Evolutionary conservation across 306 rosid genomes (phyloP).

Genomic region (Hippophae rhamnoides): DNA sequence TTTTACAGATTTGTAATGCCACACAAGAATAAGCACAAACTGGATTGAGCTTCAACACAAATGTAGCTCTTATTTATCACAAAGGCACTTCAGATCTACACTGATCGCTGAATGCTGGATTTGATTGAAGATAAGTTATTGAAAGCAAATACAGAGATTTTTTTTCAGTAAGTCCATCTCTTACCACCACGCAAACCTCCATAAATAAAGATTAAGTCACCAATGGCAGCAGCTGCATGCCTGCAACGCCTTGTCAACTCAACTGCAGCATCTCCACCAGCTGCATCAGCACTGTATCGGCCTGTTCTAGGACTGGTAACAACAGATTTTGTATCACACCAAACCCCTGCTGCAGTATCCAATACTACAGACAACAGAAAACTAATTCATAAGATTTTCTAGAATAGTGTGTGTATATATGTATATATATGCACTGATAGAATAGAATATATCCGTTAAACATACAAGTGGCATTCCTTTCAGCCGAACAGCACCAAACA

Average conservation of each 20-base stretch:
- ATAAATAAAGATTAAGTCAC: slow-evolving; percentile 85
- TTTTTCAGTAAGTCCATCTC: slow-evolving; percentile 17
- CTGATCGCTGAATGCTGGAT: slow-evolving; percentile 8
- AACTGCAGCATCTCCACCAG: slow-evolving; percentile 98
- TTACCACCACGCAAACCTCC: slow-evolving; percentile 99
- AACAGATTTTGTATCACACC: slow-evolving; percentile 99
- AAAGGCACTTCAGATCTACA: background rate
- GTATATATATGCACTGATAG: too few relatives aligned
- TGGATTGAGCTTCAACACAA: background rate
- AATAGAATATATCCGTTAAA: slow-evolving; percentile 3
- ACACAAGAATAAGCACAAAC: background rate
- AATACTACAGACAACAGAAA: slow-evolving; percentile 48
- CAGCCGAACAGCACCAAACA: slow-evolving; percentile 11
- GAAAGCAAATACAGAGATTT: slow-evolving; percentile 17
- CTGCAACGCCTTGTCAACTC: slow-evolving; percentile 97
- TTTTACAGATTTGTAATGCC: too few relatives aligned
- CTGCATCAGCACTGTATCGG: slow-evolving; percentile 97
- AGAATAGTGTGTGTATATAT: too few relatives aligned
- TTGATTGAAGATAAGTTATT: slow-evolving; percentile 5
- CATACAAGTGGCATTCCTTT: slow-evolving; percentile 9
- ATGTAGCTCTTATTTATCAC: background rate
- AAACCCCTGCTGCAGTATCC: slow-evolving; percentile 99
- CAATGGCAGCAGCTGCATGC: slow-evolving; percentile 99
- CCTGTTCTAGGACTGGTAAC: slow-evolving; percentile 97
- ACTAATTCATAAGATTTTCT: slow-evolving; percentile 11